Base-by-base conservation (phyloP, 768 basidiomycete genomes). In the Mycena olivaceomarginata region DNA sequence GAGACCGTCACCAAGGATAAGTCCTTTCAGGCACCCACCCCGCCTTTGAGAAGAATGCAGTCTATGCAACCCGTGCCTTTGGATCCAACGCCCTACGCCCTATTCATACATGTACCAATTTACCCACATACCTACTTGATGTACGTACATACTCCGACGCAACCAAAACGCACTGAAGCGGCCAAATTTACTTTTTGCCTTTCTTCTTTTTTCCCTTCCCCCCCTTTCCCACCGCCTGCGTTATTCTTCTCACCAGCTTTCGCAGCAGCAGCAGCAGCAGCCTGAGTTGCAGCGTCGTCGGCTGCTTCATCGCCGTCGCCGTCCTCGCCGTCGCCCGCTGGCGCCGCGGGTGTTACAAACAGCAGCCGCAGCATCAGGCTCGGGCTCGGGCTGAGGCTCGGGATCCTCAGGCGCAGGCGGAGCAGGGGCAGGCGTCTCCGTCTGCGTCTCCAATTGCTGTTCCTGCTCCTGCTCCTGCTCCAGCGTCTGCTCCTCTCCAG, bases 151-250 rank as follows among this genome's bases (percentile, higher is more conserved):
- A 45, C 43, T 45, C 43, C 43, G 43, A 22, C 53, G 53, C n/a
- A 4, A 56, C 53, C 57, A 60, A 70, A 70, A 70, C 68, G 68
- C 68, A 59, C 68, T 39, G 53, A 16, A 69, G 68, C 57, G 57
- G 18, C 41, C 57, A 13, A 31, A 25, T 46, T 60, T 43, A 64
- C 71, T 43, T n/a, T 43, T 72, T 72, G 22, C 64, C 64, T 57
- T 22, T 56, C 56, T 73, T 73, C 72, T 73, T 73, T 65, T 25
- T 65, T 25, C 63, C 70, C 53, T 73, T 73, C 51, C 63, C 71
- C 71, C 37, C 63, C 64, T 25, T 66, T 72, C 71, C n/a, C 53
- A 45, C 60, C 70, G 37, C 70, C 70, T 20, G 46, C 71, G 48
- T 15, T 63, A 71, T 72, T 72, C 71, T 72, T 72, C n/a, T 63